A percentile compares a stretch with the other conserved stretches of the same genome.
phyloP scores from a whole-genome alignment of 106 monocot species.

The Phalaenopsis equestris region DNA sequence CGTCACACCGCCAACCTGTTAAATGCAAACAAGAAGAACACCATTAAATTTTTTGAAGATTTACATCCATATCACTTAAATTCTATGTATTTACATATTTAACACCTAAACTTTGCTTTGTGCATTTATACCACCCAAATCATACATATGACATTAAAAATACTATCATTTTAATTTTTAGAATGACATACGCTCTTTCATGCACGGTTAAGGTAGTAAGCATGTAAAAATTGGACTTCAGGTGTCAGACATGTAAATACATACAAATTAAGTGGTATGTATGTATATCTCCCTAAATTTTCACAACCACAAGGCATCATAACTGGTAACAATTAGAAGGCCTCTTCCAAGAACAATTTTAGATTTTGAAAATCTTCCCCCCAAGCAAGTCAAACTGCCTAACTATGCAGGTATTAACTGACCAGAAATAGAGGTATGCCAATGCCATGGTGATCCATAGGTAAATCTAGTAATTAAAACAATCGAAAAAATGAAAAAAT shows the following conservation, averaged over 20 bases:
- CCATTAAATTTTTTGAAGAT: neutral
- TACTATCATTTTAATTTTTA: no score
- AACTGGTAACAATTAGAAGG: neutral
- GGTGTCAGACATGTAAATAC: no score
- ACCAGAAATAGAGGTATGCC: neutral
- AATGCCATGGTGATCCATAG: neutral
- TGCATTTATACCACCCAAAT: no score
- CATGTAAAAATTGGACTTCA: no score
- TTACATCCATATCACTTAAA: no score
- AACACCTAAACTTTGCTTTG: no score
- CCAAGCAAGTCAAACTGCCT: neutral
- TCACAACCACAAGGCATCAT: neutral
- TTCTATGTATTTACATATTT: no score
- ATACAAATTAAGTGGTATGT: no score
- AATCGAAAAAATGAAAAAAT: neutral
- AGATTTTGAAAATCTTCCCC: neutral
- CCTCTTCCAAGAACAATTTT: neutral
- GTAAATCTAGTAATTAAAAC: neutral
- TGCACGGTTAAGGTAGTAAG: no score
- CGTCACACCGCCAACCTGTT: constrained; percentile 88
- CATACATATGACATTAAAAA: no score
- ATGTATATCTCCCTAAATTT: neutral
- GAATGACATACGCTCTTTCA: no score
- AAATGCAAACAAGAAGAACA: constrained; percentile 3
- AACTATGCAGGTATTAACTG: neutral